phyloP scores from a whole-genome alignment of 1,284 basidiomycete genomes.

The Ceratobasidium sp. region DNA sequence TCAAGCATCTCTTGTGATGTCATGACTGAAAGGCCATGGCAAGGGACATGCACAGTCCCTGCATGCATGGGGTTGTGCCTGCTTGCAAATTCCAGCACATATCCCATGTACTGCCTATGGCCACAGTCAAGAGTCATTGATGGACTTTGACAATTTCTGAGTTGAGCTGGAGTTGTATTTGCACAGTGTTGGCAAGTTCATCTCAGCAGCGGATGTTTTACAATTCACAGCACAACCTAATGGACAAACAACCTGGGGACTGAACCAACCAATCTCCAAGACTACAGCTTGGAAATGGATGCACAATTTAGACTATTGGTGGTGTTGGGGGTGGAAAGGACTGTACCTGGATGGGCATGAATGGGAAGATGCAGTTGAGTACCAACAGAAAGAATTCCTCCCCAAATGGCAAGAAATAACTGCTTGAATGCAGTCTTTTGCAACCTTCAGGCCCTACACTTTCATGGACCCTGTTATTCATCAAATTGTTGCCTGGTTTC shows the following conservation, averaged over 20 bases:
- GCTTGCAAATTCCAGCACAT: neutral
- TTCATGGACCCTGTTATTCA: no score
- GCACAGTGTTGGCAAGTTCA: slow-evolving; percentile 27
- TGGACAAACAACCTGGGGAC: neutral
- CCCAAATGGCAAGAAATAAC: no score
- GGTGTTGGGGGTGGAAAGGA: slow-evolving; percentile 27
- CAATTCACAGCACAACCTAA: slow-evolving; percentile 16
- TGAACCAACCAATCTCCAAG: slow-evolving; percentile 21
- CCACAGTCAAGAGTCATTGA: neutral
- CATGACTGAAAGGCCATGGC: neutral
- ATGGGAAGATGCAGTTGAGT: no score
- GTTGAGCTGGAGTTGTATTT: slow-evolving; percentile 21
- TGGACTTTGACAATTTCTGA: neutral
- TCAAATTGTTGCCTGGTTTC: no score
- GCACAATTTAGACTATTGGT: slow-evolving; percentile 12
- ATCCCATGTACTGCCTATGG: neutral
- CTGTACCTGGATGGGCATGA: slow-evolving; percentile 39
- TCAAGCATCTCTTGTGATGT: neutral
- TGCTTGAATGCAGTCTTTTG: no score
- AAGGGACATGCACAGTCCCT: neutral
- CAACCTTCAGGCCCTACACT: no score
- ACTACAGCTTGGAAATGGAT: slow-evolving; percentile 28
- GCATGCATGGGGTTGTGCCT: slow-evolving; percentile 3
- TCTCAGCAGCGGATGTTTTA: slow-evolving; percentile 25
- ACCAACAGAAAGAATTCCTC: no score